phyloP scores from a whole-genome alignment of 176 grass and related monocot species.

The Musa schizocarpa region DNA sequence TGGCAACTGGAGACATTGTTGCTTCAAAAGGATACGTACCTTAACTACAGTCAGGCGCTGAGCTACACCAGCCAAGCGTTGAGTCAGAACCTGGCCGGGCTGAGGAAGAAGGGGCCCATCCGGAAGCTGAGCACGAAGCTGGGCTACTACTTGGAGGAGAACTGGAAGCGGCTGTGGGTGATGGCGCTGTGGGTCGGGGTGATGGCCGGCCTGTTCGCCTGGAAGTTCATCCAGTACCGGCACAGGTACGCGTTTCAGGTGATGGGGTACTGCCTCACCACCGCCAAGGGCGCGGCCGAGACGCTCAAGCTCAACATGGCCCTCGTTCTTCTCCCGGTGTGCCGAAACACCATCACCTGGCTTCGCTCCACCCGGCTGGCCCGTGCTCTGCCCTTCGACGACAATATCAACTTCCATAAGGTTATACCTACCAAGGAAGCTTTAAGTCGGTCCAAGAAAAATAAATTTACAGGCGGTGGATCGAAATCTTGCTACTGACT shows the following conservation, averaged over 20 bases:
- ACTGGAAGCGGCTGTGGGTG: conserved; percentile 94
- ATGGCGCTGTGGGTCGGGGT: conserved; percentile 65
- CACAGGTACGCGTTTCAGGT: conserved; percentile 64
- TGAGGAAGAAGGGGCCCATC: conserved; percentile 57
- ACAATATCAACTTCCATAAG: conserved; percentile 99
- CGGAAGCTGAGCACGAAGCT: conserved; percentile 62
- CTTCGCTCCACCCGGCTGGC: conserved; percentile 71
- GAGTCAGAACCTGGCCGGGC: conserved; percentile 71
- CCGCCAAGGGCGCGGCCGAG: conserved; percentile 92
- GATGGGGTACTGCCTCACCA: conserved; percentile 89
- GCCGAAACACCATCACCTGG: conserved; percentile 97
- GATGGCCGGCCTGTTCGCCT: conserved; percentile 76
- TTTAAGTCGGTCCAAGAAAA: too few relatives aligned
- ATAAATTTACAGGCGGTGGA: too few relatives aligned
- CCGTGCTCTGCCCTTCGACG: conserved; percentile 76
- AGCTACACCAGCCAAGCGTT: conserved; percentile 92
- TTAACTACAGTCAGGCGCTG: conserved; percentile 88
- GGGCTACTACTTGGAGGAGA: conserved; percentile 85
- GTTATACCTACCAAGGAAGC: conserved; percentile 11
- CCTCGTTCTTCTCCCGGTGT: conserved; percentile 83
- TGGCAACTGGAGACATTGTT: conserved; percentile 96
- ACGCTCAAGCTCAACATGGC: conserved; percentile 99
- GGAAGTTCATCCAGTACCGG: conserved; percentile 91
- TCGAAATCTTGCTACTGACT: too few relatives aligned
- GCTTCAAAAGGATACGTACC: conserved; percentile 89